Evolutionary conservation across 106 monocot genomes (phyloP), one percentile per base, ranked within the genome.

Genomic region (Apostasia shenzhenica): DNA sequence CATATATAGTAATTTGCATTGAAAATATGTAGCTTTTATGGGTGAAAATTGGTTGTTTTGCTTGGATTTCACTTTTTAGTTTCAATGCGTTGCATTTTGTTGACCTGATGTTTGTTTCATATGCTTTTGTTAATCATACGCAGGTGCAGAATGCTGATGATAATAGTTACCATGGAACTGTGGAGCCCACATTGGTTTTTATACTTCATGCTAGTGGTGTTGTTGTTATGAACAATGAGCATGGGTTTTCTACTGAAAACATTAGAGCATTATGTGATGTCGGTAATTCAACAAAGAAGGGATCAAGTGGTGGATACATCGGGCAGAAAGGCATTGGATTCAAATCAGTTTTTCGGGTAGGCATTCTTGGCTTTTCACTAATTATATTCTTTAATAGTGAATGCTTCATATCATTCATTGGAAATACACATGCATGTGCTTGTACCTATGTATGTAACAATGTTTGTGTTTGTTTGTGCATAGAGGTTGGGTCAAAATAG

Each of bases 91-190:
- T 26, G 0, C 26, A 0, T 26, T 26, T 26, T 26, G 26, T 26
- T 26, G 26, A 26, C 26, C 26, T 26, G 26, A 26, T 26, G 26
- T 26, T 26, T 26, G 26, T 26, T 26, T 26, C 26, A 26, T 26
- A 26, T 26, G 26, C 26, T 26, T 26, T 26, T 56, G 55, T 67
- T 45, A 44, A 37, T 44, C 8, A 61, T 61, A 60, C 50, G 10
- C 80, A 86, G 86, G 77, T 86, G 2, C 86, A 86, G 51, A 86
- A 86, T 82, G 86, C 86, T 59, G 86, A 86, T 82, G 86, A 86
- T 68, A 86, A 86, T 42, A 51, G 11, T 37, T 86, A 86, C 59
- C 55, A 62, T 39, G 71, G 72, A 73, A 58, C 71, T 74, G 80
- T 75, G 11, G 82, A 77, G 10, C 86, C 86, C 6, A 56, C 86